Conservation (phyloP, 2,329 filamentous ascomycete species). For the Beauveria medogensis region DNA sequence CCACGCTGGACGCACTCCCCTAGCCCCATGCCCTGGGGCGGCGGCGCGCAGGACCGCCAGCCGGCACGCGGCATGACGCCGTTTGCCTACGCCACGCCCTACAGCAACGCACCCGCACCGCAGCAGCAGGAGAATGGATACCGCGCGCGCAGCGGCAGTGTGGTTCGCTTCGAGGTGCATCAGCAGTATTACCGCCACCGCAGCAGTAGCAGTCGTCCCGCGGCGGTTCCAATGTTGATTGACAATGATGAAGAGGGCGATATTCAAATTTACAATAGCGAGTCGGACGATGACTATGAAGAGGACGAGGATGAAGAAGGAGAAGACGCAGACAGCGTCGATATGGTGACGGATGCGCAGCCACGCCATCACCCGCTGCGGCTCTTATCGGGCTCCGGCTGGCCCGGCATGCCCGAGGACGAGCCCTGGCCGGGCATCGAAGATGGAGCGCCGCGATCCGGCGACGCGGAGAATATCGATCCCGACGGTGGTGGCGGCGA, state of each 20-base stretch:
- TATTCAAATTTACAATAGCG: constrained; percentile 29
- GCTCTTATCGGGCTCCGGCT: constrained; percentile 21
- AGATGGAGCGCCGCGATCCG: constrained; percentile 25
- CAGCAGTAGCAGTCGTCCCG: constrained; percentile 24
- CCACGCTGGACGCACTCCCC: constrained; percentile 47
- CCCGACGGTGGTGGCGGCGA: constrained; percentile 21
- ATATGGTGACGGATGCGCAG: constrained; percentile 19
- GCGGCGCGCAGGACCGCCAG: constrained; percentile 24
- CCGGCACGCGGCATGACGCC: constrained; percentile 42
- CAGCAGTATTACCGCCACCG: constrained; percentile 30
- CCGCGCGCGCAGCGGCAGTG: constrained; percentile 21
- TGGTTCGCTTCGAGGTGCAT: constrained; percentile 19
- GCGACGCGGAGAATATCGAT: constrained; percentile 44
- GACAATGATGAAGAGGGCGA: constrained; percentile 18
- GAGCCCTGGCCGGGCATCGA: constrained; percentile 51
- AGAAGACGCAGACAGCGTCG: constrained; percentile 19
- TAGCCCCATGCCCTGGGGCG: constrained; percentile 30
- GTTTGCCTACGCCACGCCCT: constrained; percentile 67
- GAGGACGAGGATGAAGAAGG: constrained; percentile 16
- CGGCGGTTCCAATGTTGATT: background rate
- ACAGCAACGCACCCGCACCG: constrained; percentile 50
- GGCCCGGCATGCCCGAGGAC: constrained; percentile 37
- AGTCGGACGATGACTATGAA: constrained; percentile 26
- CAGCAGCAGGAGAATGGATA: constrained; percentile 28
- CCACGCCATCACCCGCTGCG: constrained; percentile 14